phyloP scores from a whole-genome alignment of 805 yeast species.

The Candida xiaguanensis region DNA sequence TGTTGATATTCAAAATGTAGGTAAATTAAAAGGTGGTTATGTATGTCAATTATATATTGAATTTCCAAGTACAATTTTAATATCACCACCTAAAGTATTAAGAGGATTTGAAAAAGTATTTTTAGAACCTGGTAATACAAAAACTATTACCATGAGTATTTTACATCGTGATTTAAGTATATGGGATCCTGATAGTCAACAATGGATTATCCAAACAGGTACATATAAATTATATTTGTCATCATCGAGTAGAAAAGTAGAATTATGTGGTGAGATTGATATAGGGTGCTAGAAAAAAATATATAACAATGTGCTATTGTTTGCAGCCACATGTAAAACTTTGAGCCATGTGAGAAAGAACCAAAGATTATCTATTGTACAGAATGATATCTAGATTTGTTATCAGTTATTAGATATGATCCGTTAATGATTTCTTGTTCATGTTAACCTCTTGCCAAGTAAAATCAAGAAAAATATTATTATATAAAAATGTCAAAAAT shows the following conservation, averaged over 20 bases:
- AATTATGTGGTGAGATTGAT: constrained; percentile 44
- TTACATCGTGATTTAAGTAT: constrained; percentile 51
- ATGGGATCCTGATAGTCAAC: constrained; percentile 54
- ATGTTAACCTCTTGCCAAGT: neutral
- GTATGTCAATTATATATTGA: constrained; percentile 55
- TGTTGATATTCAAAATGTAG: constrained; percentile 47
- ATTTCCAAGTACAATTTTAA: constrained; percentile 43
- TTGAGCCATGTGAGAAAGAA: too few species aligned
- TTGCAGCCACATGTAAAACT: too few species aligned
- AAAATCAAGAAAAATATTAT: too few species aligned
- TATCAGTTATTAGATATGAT: too few species aligned
- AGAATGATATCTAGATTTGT: too few species aligned
- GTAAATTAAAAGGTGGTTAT: constrained; percentile 42
- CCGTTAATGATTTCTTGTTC: neutral
- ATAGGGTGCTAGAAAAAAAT: constrained; percentile 21
- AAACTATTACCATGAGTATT: constrained; percentile 39
- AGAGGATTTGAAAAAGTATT: constrained; percentile 57
- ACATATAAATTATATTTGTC: constrained; percentile 50
- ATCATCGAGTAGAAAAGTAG: constrained; percentile 45
- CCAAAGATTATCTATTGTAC: too few species aligned
- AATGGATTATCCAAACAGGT: constrained; percentile 59
- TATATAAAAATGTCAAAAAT: too few species aligned
- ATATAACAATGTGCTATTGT: neutral
- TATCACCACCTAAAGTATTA: constrained; percentile 50
- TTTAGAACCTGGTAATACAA: constrained; percentile 38